Base-by-base conservation (phyloP, 257 asterid genomes). In the Verbena officinalis region DNA sequence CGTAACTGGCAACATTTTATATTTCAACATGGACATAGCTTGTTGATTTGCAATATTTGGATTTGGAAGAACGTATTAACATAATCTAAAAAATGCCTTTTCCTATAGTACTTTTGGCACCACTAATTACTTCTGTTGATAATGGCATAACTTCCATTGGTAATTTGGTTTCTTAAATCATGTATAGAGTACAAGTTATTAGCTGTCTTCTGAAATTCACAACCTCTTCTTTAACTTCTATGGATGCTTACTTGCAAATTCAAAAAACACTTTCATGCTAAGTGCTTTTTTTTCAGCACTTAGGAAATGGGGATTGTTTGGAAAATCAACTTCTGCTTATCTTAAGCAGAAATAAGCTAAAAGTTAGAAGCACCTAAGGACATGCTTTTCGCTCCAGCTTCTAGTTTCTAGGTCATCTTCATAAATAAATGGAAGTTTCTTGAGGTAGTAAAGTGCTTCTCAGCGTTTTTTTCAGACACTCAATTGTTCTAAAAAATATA, bases 21-120 rank as follows among this genome's bases (percentile, higher is more conserved):
- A 53, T 44, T 17, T 42, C 38, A 42, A 44, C 64, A 12, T 39
- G 56, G 33, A 42, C 40, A 63, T 13, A 31, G 43, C 67, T 42
- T 15, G 5, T 17, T 40, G n/a, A 20, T 30, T 33, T 1, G 54
- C 43, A 33, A 42, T 44, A 14, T 40, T 65, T 17, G 48, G 9
- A 34, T 11, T 15, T 36, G 21, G 15, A 58, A 42, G 15, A 46
- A 4, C 22, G 45, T 22, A 14, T 15, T 38, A n/a, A 36, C 19
- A 20, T 36, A 53, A 14, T 51, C 27, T 42, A 39, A 34, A 21
- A 23, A 31, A 40, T 56, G 17, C 43, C 19, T 15, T 16, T 19
- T 34, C 7, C 17, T 8, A 13, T 2, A 42, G 16, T 42, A 42
- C 2, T 42, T 42, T 42, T 3, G 48, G 16, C 36, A 39, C 3